Evolutionary conservation across 2,329 filamentous ascomycete genomes (phyloP).

Genomic region (Fusarium anguioides): DNA sequence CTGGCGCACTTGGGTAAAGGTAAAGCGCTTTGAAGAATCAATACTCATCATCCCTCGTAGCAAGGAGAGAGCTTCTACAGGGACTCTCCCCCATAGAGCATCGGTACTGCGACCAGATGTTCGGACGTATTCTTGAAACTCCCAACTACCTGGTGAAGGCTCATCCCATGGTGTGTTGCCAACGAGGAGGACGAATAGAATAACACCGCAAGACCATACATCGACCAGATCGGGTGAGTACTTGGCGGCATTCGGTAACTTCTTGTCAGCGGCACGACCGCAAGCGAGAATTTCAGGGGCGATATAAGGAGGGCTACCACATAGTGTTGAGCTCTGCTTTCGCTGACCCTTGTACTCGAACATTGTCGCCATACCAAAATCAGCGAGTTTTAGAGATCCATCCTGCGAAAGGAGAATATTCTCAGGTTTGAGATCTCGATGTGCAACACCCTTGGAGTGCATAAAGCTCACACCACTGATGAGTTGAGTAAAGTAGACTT

Average conservation of each 20-base stretch:
- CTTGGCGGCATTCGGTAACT: slow-evolving; percentile 62
- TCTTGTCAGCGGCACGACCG: slow-evolving; percentile 57
- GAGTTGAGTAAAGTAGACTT: slow-evolving; percentile 95
- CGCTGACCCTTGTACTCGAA: slow-evolving; percentile 88
- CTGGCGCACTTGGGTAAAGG: slow-evolving; percentile 84
- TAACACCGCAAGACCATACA: slow-evolving; percentile 97
- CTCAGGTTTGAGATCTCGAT: slow-evolving; percentile 92
- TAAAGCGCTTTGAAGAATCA: slow-evolving; percentile 79
- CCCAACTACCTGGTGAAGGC: slow-evolving; percentile 85
- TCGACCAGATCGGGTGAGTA: slow-evolving; percentile 86
- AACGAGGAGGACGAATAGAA: slow-evolving; percentile 94
- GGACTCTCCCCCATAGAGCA: slow-evolving; percentile 84
- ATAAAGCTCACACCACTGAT: slow-evolving; percentile 92
- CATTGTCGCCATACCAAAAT: slow-evolving; percentile 95
- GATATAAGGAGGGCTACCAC: slow-evolving; percentile 96
- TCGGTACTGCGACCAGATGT: slow-evolving; percentile 85
- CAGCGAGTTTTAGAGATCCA: slow-evolving; percentile 92
- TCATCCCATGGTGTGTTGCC: slow-evolving; percentile 99
- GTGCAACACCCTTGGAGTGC: slow-evolving; percentile 94
- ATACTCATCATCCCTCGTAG: slow-evolving; percentile 94
- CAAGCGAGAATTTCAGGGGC: slow-evolving; percentile 86
- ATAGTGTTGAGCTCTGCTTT: slow-evolving; percentile 88
- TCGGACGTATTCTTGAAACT: slow-evolving; percentile 87
- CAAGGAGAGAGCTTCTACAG: slow-evolving; percentile 78
- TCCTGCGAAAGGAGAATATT: slow-evolving; percentile 90